Percentiles rank a stretch among this genome's conserved stretches.
Conservation (phyloP, 1,139 yeast genomes). For the Scheffersomyces cryptocercus region DNA sequence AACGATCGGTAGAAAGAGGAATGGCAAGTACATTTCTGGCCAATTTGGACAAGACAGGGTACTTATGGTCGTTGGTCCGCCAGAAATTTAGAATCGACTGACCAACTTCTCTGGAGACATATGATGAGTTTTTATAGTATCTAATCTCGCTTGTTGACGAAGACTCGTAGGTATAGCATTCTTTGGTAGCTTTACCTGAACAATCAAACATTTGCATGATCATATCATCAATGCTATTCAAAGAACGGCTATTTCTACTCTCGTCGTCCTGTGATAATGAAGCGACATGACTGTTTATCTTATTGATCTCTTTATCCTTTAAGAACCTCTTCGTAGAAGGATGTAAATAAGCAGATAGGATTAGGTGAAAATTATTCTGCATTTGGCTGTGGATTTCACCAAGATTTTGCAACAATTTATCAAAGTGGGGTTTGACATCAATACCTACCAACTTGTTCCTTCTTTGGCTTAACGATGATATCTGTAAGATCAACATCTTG, state of each 20-base stretch:
- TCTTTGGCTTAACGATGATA: constrained; percentile 8
- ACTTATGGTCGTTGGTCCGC: constrained; percentile 15
- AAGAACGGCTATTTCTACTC: constrained; percentile 1
- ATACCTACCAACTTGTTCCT: neutral
- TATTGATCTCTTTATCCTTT: constrained; percentile 18
- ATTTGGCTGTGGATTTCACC: constrained; percentile 11
- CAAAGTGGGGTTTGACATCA: constrained; percentile 5
- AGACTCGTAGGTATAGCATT: constrained; percentile 26
- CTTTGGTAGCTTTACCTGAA: constrained; percentile 26
- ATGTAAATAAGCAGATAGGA: constrained; percentile 24
- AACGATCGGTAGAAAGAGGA: constrained; percentile 17
- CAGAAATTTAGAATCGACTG: constrained; percentile 20
- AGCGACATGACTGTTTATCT: constrained; percentile 2
- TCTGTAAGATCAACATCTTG: constrained; percentile 20
- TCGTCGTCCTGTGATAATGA: constrained; percentile 2
- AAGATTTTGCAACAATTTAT: constrained; percentile 5
- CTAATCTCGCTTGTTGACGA: constrained; percentile 16
- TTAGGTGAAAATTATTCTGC: constrained; percentile 18
- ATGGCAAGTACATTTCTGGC: constrained; percentile 19
- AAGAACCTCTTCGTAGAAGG: constrained; percentile 28
- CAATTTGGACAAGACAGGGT: constrained; percentile 16
- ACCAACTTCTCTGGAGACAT: constrained; percentile 17
- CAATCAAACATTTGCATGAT: constrained; percentile 29
- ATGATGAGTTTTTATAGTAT: constrained; percentile 7
- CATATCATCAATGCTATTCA: constrained; percentile 22